Base-by-base conservation (phyloP, 225 moss, liverwort and hornwort genomes). In the Takakia lepidozioides region DNA sequence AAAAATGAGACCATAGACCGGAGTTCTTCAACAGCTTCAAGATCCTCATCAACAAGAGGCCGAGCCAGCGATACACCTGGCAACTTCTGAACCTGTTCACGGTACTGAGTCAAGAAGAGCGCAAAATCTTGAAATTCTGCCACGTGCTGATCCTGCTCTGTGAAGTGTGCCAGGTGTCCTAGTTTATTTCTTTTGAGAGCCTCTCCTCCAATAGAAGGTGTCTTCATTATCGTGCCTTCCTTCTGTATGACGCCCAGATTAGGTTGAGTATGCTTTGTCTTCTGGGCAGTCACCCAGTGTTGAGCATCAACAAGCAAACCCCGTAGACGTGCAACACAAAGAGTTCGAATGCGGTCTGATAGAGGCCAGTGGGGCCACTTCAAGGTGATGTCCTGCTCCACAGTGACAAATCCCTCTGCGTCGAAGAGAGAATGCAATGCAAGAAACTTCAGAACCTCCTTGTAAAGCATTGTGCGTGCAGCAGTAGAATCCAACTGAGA, bases 41-140 rank as follows among this genome's bases (percentile, higher is more conserved):
- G 64, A 57, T 72, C 62, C 39, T 91, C 87, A 53, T 78, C 73
- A 21, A 62, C 68, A 23, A 87, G 54, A 30, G 95, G 71, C 38
- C 68, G 72, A 28, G 60, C 62, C 37, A 75, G 76, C 19, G 32
- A 48, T 27, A 84, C 59, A 50, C 59, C 59, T 26, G 69, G 35
- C 22, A 78, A 67, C 10, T 59, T 62, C 30, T 78, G 78, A 25
- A 68, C 45, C 13, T 36, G 67, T 48, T 52, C 61, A 58, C 73
- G 67, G 51, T 56, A 72, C 29, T 65, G 46, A 28, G 67, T 65
- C 19, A 90, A 62, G 24, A 76, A 77, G 20, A 61, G 76, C 38
- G 68, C 47, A 39, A 72, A 67, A 55, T 82, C 73, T 50, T 70
- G 72, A 38, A 52, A 51, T 27, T 70, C 60, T 63, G 23, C 22